Percentiles rank a stretch among this genome's conserved stretches.
Conservation (phyloP, 2,329 filamentous ascomycete species). For the Botrytis fragariae region DNA sequence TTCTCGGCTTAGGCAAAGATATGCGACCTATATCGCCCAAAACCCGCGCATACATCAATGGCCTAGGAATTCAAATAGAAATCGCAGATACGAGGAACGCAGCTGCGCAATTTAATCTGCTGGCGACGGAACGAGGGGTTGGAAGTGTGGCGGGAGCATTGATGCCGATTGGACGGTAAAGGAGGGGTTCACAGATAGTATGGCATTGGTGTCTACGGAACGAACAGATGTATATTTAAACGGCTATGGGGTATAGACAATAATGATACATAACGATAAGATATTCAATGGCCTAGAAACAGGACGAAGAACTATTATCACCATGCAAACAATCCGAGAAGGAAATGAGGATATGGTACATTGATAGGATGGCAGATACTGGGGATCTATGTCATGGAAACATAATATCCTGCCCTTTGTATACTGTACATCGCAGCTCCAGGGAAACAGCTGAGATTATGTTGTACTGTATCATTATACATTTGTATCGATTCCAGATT, state of each 20-base stretch:
- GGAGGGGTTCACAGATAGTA: neutral
- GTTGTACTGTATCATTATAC: no score
- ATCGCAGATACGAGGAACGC: conserved; percentile 91
- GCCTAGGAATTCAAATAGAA: conserved; percentile 81
- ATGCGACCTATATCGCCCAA: conserved; percentile 75
- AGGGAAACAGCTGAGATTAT: no score
- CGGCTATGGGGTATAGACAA: neutral
- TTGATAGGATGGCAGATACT: rapidly evolving
- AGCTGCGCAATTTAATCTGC: conserved; percentile 87
- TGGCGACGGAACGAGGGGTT: conserved; percentile 90
- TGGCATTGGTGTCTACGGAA: neutral
- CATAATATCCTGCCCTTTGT: neutral
- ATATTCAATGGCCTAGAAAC: neutral
- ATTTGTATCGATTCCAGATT: no score
- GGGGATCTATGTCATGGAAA: neutral
- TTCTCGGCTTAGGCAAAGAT: conserved; percentile 78
- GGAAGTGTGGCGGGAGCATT: conserved; percentile 82
- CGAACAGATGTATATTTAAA: neutral
- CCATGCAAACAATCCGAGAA: neutral
- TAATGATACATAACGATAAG: neutral
- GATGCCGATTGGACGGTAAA: conserved; percentile 75
- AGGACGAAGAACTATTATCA: neutral
- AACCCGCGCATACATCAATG: conserved; percentile 68
- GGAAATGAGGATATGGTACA: rapidly evolving
- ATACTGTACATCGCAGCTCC: no score